Base-by-base conservation (phyloP, 75 land plant genomes). In the Picea sitchensis region DNA sequence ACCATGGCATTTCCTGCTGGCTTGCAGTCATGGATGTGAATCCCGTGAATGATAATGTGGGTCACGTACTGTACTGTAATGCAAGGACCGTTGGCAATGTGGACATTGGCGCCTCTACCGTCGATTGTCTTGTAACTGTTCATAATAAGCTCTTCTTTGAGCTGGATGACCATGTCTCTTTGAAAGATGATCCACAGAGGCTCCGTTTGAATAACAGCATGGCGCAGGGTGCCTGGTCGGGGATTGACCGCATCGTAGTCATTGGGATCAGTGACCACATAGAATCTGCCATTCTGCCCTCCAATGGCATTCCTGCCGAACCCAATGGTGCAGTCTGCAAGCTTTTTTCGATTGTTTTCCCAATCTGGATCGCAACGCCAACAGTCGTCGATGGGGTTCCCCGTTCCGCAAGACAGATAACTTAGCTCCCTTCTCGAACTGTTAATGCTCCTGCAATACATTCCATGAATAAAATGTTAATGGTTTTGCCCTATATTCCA, bases 1-100 rank as follows among this genome's bases (percentile, higher is more conserved):
- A 94, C 92, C 87, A 81, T 86, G 69, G 94, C 94, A 57, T 90
- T 90, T 17, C 94, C 96, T 2, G 94, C 84, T 14, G 86, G 86
- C 82, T 87, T 87, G 84, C 95, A 92, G 65, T 94, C 90, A 38
- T 82, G 83, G 64, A 82, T 82, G 56, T 82, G 73, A 17, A 82
- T 36, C 11, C 84, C 83, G 75, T 82, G 84, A 54, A 82, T 80
- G 75, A 82, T 82, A 23, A 82, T 57, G 75, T 79, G 81, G 23
- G 47, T 57, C n/a, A 79, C 83, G 9, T 31, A 72, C 31, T 79
- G 82, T 18, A 80, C 65, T 23, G 84, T 82, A 71, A 82, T 54
- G 75, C 84, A 68, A 1, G 63, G 59, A 14, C 82, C 84, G 13
- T 65, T 60, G 26, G 84, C 82, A 60, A 82, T 82, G 57, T 82